Percentiles rank a stretch among this genome's conserved stretches.
Conservation (phyloP, 257 asterid genomes). For the Solanum dulcamara region DNA sequence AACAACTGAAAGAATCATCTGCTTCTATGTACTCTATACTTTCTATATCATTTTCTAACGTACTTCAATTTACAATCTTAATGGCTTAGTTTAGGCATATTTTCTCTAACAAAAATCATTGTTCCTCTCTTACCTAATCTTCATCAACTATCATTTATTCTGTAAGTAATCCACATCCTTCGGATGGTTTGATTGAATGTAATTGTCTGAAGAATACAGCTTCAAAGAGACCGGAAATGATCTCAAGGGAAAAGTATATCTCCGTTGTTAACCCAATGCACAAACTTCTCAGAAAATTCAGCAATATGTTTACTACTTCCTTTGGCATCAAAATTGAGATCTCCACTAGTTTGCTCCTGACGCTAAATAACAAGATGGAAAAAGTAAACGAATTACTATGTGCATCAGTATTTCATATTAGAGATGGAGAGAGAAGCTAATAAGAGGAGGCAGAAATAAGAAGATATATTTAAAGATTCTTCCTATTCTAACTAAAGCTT, state of each 20-base stretch:
- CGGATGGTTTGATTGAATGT: slow-evolving; percentile 31
- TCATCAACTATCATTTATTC: slow-evolving; percentile 21
- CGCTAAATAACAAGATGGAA: not conserved
- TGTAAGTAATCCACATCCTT: slow-evolving; percentile 42
- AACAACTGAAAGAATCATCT: not conserved
- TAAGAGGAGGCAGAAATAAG: not conserved
- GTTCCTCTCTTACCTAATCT: slow-evolving; percentile 3
- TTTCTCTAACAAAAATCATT: slow-evolving; percentile 25
- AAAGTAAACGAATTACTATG: not conserved
- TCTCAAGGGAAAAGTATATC: slow-evolving; percentile 41
- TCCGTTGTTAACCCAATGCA: slow-evolving; percentile 58
- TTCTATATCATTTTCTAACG: not conserved
- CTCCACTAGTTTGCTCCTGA: slow-evolving; percentile 19
- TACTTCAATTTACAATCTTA: slow-evolving; percentile 1
- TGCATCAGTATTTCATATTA: not conserved
- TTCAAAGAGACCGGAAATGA: not conserved
- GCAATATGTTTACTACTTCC: slow-evolving; percentile 11
- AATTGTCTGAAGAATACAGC: slow-evolving; percentile 5
- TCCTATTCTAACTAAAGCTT: not conserved
- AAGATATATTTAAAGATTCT: not conserved
- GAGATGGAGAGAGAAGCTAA: not conserved
- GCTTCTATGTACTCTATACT: slow-evolving; percentile 6
- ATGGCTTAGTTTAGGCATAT: slow-evolving; percentile 9
- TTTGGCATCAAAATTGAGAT: slow-evolving; percentile 13
- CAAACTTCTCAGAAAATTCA: slow-evolving; percentile 50